A percentile compares a stretch with the other conserved stretches of the same genome.
Evolutionary conservation across 805 yeast species (phyloP).

Genomic region (Pichia manshurica): DNA sequence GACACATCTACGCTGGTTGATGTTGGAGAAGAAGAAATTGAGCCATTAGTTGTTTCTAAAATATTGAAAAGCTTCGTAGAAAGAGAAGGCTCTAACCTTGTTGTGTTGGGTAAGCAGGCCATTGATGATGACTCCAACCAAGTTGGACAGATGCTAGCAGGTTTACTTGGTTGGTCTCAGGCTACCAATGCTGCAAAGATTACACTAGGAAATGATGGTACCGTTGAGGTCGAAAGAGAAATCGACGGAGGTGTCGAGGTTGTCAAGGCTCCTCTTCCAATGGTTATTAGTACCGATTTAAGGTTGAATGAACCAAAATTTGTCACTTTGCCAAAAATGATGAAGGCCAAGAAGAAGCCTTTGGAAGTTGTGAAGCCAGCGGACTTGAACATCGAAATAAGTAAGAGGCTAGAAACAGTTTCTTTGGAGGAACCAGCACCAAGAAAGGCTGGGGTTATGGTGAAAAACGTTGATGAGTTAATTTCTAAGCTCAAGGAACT

Average conservation of each 20-base stretch:
- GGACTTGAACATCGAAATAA: slow-evolving; percentile 66
- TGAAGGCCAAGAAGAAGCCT: slow-evolving; percentile 98
- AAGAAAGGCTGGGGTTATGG: slow-evolving; percentile 78
- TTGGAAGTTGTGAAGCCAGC: slow-evolving; percentile 56
- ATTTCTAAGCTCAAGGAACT: slow-evolving; percentile 69
- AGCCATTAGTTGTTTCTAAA: slow-evolving; percentile 88
- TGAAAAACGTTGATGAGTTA: slow-evolving; percentile 76
- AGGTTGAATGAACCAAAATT: slow-evolving; percentile 93
- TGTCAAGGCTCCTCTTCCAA: slow-evolving; percentile 69
- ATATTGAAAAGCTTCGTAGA: slow-evolving; percentile 68
- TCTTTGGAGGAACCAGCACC: slow-evolving; percentile 81
- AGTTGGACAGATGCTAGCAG: slow-evolving; percentile 96
- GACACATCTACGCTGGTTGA: slow-evolving; percentile 81
- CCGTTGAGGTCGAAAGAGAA: slow-evolving; percentile 82
- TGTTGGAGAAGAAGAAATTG: slow-evolving; percentile 61
- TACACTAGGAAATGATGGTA: slow-evolving; percentile 40
- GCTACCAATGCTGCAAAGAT: slow-evolving; percentile 93
- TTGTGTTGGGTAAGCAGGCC: slow-evolving; percentile 92
- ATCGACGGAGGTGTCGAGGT: slow-evolving; percentile 94
- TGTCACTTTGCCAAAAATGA: slow-evolving; percentile 91
- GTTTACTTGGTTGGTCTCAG: slow-evolving; percentile 90
- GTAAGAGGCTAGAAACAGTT: slow-evolving; percentile 59
- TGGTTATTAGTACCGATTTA: slow-evolving; percentile 86
- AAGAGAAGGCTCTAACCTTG: slow-evolving; percentile 65
- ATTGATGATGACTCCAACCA: slow-evolving; percentile 94